Conservation (phyloP, 208 protist genomes). For the Trypanosoma scelopori region DNA sequence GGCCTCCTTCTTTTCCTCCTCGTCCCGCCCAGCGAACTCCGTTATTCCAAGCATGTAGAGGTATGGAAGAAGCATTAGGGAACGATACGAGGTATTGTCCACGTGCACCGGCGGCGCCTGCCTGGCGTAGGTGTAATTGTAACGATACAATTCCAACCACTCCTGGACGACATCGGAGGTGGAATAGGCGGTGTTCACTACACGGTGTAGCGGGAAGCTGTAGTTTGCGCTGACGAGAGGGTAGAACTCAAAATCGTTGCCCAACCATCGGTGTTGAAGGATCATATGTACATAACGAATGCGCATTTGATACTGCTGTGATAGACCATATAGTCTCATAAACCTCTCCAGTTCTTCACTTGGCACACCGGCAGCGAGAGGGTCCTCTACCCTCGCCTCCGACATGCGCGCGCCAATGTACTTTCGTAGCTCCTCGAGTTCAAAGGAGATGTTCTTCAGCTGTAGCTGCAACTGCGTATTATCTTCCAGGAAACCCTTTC, state of each 20-base stretch:
- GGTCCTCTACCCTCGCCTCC: conserved; percentile 24
- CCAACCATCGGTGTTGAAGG: conserved; percentile 43
- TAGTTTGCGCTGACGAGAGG: conserved; percentile 29
- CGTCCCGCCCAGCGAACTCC: conserved; percentile 19
- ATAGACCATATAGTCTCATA: conserved; percentile 21
- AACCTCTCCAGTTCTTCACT: conserved; percentile 35
- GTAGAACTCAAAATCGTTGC: conserved; percentile 78
- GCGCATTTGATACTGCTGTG: conserved; percentile 25
- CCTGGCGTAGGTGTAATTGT: conserved; percentile 8
- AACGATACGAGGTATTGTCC: conserved; percentile 46
- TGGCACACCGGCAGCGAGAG: conserved; percentile 44
- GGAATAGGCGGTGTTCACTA: conserved; percentile 17
- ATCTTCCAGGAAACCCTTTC: conserved; percentile 37
- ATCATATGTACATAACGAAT: conserved; percentile 37
- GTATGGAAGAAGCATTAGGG: conserved; percentile 27
- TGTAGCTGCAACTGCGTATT: conserved; percentile 22
- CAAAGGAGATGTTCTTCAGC: conserved; percentile 25
- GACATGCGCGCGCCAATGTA: conserved; percentile 35
- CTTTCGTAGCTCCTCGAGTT: conserved; percentile 30
- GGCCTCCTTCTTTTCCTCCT: no score
- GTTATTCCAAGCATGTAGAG: conserved; percentile 33
- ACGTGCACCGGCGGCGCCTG: conserved; percentile 33
- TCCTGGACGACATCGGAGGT: conserved; percentile 5
- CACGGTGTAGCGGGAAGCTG: conserved; percentile 11
- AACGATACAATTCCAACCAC: not conserved